These are phyloP conservation scores for Suhomyces taliae DNA, from an alignment of 1,139 yeast species.

Conservation along the genomic window DNA sequence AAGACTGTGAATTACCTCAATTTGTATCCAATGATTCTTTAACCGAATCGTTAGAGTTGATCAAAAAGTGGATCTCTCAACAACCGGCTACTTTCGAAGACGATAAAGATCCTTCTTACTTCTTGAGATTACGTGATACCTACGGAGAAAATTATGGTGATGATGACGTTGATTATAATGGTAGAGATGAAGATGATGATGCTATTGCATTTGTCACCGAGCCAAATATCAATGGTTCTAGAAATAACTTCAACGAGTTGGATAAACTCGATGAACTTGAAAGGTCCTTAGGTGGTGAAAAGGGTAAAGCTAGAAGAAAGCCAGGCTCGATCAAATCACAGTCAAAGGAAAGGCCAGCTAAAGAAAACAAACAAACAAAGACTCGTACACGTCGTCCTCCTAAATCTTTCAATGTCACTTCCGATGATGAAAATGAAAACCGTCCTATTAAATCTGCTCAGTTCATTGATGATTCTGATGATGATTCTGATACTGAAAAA, in stretches of 20 bases:
- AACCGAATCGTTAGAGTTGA: constrained; percentile 22
- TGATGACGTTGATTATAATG: constrained; percentile 19
- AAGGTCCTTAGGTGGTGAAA: constrained; percentile 17
- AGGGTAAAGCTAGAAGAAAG: constrained; percentile 26
- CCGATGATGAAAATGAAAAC: constrained; percentile 20
- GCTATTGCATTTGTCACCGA: constrained; percentile 38
- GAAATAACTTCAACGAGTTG: constrained; percentile 26
- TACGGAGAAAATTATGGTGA: constrained; percentile 21
- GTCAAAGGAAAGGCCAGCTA: constrained; percentile 11
- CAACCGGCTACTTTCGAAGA: constrained; percentile 44
- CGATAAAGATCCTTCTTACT: constrained; percentile 40
- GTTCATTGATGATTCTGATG: constrained; percentile 63
- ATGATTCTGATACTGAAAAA: constrained; percentile 62
- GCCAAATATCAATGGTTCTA: constrained; percentile 18
- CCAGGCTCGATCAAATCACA: constrained; percentile 2
- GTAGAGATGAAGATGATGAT: constrained; percentile 23
- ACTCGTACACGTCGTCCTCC: constrained; percentile 19
- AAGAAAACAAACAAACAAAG: constrained; percentile 1
- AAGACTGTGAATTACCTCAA: constrained; percentile 31
- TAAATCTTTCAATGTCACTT: constrained; percentile 16
- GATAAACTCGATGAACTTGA: constrained; percentile 38
- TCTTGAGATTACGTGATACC: constrained; percentile 26
- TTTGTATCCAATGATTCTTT: constrained; percentile 21
- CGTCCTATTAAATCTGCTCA: constrained; percentile 45
- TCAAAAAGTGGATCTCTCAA: constrained; percentile 32